Conservation (phyloP, 78 protist species). For the Guillardia theta region DNA sequence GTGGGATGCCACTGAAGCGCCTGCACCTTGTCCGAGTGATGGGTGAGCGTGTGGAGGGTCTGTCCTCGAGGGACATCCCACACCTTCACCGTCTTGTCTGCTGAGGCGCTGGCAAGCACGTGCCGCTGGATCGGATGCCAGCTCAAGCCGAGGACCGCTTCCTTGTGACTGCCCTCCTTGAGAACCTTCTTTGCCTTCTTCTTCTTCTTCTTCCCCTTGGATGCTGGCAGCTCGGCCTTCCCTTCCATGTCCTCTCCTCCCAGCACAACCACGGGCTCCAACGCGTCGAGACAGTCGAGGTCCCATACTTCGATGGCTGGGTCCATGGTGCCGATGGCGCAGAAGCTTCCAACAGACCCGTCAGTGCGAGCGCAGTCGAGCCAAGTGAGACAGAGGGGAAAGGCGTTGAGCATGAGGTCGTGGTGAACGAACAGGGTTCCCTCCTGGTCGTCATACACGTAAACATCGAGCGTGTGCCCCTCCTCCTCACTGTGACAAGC, state of each 20-base stretch:
- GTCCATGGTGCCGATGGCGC: constrained; percentile 9
- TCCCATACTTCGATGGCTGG: constrained; percentile 20
- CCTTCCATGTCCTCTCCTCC: neutral
- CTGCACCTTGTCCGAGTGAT: constrained; percentile 29
- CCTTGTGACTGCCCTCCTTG: constrained; percentile 14
- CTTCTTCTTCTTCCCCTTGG: constrained; percentile 39
- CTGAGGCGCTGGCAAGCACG: neutral
- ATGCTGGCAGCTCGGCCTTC: neutral
- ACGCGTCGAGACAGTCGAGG: neutral
- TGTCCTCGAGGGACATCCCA: neutral
- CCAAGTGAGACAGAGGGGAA: constrained; percentile 30
- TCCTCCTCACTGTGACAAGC: neutral
- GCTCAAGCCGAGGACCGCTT: neutral
- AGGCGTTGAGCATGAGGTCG: constrained; percentile 18
- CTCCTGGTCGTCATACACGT: neutral
- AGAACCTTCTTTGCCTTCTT: neutral
- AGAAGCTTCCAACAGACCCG: neutral
- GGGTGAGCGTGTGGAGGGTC: constrained; percentile 10
- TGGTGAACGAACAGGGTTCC: constrained; percentile 14
- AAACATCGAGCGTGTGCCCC: neutral
- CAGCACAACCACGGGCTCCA: neutral
- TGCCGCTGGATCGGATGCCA: neutral
- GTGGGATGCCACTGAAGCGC: constrained; percentile 23
- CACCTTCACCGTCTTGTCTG: constrained; percentile 20
- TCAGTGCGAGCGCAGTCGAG: neutral